Conservation (phyloP, 169 alveolate species). For the Babesia sp. region DNA sequence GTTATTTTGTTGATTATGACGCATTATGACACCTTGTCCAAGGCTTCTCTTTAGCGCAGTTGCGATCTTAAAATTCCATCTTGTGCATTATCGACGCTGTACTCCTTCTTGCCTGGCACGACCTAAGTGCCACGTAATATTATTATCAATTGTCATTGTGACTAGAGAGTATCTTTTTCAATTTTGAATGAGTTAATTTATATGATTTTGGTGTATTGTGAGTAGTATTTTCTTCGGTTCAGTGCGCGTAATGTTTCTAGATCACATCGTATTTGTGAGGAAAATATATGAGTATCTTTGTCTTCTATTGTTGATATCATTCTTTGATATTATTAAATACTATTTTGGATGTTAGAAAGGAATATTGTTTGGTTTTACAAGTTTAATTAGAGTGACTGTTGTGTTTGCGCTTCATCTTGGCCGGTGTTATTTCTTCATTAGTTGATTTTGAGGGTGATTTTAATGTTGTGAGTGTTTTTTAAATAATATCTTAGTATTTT, state of each 20-base stretch:
- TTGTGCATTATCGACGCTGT: neutral
- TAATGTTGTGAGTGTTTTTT: neutral
- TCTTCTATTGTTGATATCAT: neutral
- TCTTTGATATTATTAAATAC: neutral
- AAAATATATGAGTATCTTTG: neutral
- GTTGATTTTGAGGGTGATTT: neutral
- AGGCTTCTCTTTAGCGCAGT: neutral
- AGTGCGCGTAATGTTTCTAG: neutral
- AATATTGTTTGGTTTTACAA: neutral
- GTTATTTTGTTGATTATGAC: neutral
- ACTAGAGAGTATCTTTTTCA: neutral
- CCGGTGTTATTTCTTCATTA: neutral
- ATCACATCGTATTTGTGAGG: neutral
- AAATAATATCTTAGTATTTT: neutral
- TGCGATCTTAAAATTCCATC: constrained; percentile 17
- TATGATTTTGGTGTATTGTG: too few relatives aligned
- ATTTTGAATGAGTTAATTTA: neutral
- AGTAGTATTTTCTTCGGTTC: neutral
- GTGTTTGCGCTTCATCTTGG: neutral
- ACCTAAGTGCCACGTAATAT: neutral
- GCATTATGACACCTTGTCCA: neutral
- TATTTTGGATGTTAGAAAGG: neutral
- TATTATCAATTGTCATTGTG: neutral
- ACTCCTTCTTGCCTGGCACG: constrained; percentile 1
- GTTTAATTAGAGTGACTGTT: neutral